Evolutionary conservation across 2,329 filamentous ascomycete species (phyloP).

Genomic region (Xylaria sp.): DNA sequence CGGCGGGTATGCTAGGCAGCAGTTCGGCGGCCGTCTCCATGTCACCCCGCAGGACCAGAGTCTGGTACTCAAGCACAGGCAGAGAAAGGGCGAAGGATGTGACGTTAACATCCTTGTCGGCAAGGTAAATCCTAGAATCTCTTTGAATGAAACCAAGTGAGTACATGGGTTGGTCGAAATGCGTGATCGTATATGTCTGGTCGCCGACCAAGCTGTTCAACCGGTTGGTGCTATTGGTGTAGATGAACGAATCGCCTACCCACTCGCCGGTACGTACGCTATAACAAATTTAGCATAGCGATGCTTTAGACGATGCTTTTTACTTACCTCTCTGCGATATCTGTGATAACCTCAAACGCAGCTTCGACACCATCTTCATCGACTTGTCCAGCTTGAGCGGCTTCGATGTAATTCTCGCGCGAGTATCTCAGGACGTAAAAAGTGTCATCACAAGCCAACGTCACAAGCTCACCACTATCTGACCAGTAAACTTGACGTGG

Average conservation of each 20-base stretch:
- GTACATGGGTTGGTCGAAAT: conserved; percentile 96
- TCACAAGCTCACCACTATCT: conserved; percentile 91
- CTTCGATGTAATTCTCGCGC: conserved; percentile 86
- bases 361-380: conserved; percentile 94
- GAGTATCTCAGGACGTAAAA: conserved; percentile 96
- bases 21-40: conserved; percentile 91
- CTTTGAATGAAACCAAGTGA: conserved; percentile 93
- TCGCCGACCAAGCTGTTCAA: conserved; percentile 98
- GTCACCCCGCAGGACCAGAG: conserved; percentile 90
- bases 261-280: conserved; percentile 94
- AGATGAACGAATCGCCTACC: conserved; percentile 99
- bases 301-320: background rate
- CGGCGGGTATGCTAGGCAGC: conserved; percentile 83
- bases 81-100: conserved; percentile 92
- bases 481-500: conserved; percentile 90
- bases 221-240: conserved; percentile 96
- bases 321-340: conserved; percentile 85
- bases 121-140: conserved; percentile 93
- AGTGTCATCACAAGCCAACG: conserved; percentile 91
- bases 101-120: conserved; percentile 93
- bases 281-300: conserved; percentile 43
- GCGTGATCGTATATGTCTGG: conserved; percentile 96
- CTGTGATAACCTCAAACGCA: conserved; percentile 95
- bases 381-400: conserved; percentile 80
- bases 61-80: conserved; percentile 95